Percentiles rank a stretch among this genome's conserved stretches.
These are phyloP conservation scores for Xylaria multiplex DNA, from an alignment of 2,329 filamentous ascomycete genomes.

Conservation along the genomic window DNA sequence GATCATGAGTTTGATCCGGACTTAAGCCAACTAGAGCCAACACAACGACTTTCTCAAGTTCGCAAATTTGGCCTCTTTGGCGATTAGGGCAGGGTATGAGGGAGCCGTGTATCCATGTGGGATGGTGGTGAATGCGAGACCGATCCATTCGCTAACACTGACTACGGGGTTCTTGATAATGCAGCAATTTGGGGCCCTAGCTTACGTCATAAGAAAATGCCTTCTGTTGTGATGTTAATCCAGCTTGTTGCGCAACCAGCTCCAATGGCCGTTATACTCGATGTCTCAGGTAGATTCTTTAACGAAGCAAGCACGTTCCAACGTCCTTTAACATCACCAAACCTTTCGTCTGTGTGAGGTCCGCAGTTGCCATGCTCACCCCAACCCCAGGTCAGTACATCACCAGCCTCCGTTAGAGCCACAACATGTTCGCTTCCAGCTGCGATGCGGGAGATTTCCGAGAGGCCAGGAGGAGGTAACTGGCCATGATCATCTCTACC, in stretches of 20 bases:
- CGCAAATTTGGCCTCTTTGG: conserved; percentile 57
- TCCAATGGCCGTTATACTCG: conserved; percentile 69
- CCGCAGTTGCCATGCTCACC: conserved; percentile 98
- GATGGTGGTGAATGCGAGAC: conserved; percentile 22
- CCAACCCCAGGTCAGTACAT: conserved; percentile 92
- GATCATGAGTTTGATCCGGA: conserved; percentile 27
- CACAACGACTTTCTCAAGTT: conserved; percentile 77
- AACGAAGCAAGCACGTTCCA: conserved; percentile 74
- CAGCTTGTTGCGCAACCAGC: conserved; percentile 94
- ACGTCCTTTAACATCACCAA: conserved; percentile 70
- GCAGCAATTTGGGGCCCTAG: conserved; percentile 5
- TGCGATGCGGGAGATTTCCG: conserved; percentile 70
- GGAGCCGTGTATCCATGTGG: background rate
- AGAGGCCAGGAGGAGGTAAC: conserved; percentile 71
- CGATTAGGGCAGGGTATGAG: conserved; percentile 39
- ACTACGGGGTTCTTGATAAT: background rate
- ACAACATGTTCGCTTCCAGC: conserved; percentile 92
- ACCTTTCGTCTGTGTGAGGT: conserved; percentile 66
- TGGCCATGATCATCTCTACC: conserved; percentile 89
- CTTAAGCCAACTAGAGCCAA: conserved; percentile 68
- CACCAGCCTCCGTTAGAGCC: conserved; percentile 70
- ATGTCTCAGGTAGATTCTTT: conserved; percentile 61
- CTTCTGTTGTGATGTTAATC: conserved; percentile 62
- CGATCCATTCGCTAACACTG: background rate
- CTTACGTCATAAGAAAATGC: conserved; percentile 47